These are phyloP conservation scores for Madurella fahalii DNA, from an alignment of 2,329 filamentous ascomycete genomes.

Conservation along the genomic window DNA sequence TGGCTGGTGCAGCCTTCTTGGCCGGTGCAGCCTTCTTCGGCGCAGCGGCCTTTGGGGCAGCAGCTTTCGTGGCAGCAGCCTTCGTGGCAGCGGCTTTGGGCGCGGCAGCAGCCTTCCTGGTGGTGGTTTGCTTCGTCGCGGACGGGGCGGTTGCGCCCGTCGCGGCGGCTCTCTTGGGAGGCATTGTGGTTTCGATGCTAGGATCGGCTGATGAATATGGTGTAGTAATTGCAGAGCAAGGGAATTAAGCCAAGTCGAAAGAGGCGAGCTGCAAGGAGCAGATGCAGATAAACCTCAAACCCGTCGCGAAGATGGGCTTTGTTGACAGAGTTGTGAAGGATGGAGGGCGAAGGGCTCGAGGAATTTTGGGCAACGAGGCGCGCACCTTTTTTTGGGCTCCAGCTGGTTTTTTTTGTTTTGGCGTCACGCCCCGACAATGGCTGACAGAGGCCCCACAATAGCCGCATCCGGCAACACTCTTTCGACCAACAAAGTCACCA, in stretches of 20 bases:
- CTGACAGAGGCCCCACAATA: slow-evolving; percentile 17
- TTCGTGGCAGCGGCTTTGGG: slow-evolving; percentile 15
- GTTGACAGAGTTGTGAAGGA: slow-evolving; percentile 7
- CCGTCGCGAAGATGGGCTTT: slow-evolving; percentile 3
- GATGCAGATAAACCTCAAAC: not conserved
- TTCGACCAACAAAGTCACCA: not conserved
- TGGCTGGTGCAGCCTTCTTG: slow-evolving; percentile 15
- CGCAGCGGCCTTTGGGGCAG: slow-evolving; percentile 7
- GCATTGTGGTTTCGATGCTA: slow-evolving; percentile 18
- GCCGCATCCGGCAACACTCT: slow-evolving; percentile 15
- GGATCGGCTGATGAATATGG: not conserved
- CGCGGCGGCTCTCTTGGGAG: slow-evolving; percentile 21
- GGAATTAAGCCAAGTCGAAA: not conserved
- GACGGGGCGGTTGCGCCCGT: slow-evolving; percentile 6
- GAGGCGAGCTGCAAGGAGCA: not conserved
- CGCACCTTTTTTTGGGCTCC: slow-evolving; percentile 17
- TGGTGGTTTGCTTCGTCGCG: slow-evolving; percentile 17
- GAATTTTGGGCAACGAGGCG: slow-evolving; percentile 14
- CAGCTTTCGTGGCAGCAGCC: slow-evolving; percentile 5
- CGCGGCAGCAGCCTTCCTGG: slow-evolving; percentile 11
- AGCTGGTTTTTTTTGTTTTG: slow-evolving; percentile 16
- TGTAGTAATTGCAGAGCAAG: slow-evolving; percentile 4
- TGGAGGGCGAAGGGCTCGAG: slow-evolving; percentile 6
- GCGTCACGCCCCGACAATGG: slow-evolving; percentile 6
- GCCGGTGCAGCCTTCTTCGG: slow-evolving; percentile 19